A percentile compares a stretch with the other conserved stretches of the same genome.
Conservation (phyloP, 805 yeast genomes). For the Kazachstania martiniae region DNA sequence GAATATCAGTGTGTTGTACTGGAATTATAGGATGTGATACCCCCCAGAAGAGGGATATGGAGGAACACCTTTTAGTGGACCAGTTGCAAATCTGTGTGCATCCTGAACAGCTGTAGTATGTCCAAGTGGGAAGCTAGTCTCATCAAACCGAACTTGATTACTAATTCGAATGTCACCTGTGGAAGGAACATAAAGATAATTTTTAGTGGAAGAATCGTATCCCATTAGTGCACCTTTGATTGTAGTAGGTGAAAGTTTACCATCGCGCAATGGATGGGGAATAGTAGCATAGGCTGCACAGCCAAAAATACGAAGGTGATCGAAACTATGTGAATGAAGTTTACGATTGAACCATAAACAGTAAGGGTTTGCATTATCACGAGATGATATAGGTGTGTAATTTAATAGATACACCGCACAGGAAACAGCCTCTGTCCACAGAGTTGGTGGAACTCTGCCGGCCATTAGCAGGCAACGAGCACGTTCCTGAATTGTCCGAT, state of each 20-base stretch:
- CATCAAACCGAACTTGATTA: conserved; percentile 6
- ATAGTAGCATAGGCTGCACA: conserved; percentile 7
- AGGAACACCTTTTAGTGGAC: neutral
- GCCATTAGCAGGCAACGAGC: conserved; percentile 4
- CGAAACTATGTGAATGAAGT: neutral
- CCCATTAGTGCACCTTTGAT: conserved; percentile 4
- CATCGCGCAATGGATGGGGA: conserved; percentile 2
- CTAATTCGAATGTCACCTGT: neutral
- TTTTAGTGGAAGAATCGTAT: conserved; percentile 2
- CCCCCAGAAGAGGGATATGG: neutral
- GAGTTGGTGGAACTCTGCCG: conserved; percentile 5
- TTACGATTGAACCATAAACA: neutral
- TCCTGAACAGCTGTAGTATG: neutral
- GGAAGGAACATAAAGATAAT: conserved; percentile 3
- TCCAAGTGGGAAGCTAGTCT: conserved; percentile 3
- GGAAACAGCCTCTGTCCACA: conserved; percentile 12
- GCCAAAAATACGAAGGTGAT: conserved; percentile 7
- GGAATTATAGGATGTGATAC: too few species aligned
- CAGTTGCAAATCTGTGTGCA: neutral
- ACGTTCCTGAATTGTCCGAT: conserved; percentile 7
- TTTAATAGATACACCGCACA: conserved; percentile 7
- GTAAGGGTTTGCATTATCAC: conserved; percentile 2
- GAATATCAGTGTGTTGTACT: too few species aligned
- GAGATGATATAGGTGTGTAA: conserved; percentile 1
- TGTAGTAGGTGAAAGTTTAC: conserved; percentile 2